Evolutionary conservation across 257 asterid genomes (phyloP), one percentile per base, ranked within the genome.

Genomic region (Lithospermum erythrorhizon): DNA sequence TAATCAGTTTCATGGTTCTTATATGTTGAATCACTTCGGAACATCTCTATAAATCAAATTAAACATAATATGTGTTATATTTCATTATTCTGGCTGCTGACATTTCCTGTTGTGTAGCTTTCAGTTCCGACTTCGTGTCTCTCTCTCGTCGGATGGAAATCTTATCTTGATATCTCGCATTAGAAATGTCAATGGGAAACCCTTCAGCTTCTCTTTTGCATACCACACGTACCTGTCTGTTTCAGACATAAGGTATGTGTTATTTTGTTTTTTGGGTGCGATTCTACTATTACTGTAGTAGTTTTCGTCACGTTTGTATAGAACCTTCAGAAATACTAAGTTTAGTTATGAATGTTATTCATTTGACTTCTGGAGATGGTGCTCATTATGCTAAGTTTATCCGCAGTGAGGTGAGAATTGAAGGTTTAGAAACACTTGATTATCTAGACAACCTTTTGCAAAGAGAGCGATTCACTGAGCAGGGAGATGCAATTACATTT

Each of bases 351-450:
- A 41, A 41, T 41, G 16, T 41, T 41, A 11, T 41, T 8, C 58
- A 15, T 73, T 13, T 17, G 59, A 62, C 45, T 11, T 53, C 56
- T 30, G 11, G 10, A 53, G 37, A 21, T 52, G 41, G 37, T 59
- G 60, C 21, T 68, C 32, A 41, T 41, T 41, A 13, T 41, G 18
- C 49, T 41, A 41, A 11, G 5, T 41, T 41, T 67, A 15, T 65
- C 19, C 57, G 71, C 83, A 93, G 99, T 72, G 97, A 93, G 76
- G 87, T 93, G 70, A 76, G 99, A 76, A 59, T 93, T 2, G 97
- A 93, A 81, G 99, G 97, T 23, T 73, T 93, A 61, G 99, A 93
- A 73, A 88, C 95, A 27, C 87, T 84, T 64, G 97, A 93, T 70
- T 93, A 88, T 81, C 74, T 93, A 0, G 97, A 93, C 79, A 93